A percentile compares a stretch with the other conserved stretches of the same genome.
phyloP scores from a whole-genome alignment of 1,284 basidiomycete species.

The Pholiota adiposa region DNA sequence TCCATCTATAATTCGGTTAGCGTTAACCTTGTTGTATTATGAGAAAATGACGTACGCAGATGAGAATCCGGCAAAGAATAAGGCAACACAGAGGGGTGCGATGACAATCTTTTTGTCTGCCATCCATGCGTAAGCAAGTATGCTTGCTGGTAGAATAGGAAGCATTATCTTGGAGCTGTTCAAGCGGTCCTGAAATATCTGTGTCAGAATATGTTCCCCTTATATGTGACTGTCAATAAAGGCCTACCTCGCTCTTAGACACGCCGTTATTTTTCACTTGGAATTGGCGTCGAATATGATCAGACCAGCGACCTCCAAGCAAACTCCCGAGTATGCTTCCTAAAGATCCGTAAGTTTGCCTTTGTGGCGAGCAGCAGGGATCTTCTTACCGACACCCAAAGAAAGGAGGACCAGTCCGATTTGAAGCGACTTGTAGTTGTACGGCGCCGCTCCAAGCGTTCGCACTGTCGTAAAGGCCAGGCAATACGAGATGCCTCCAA shows the following conservation, averaged over 20 bases:
- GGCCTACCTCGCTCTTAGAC: constrained; percentile 8
- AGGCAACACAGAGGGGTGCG: constrained; percentile 60
- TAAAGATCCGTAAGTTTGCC: constrained; percentile 9
- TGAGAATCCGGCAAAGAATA: constrained; percentile 70
- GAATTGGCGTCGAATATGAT: constrained; percentile 36
- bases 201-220: neutral
- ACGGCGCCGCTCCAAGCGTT: constrained; percentile 59
- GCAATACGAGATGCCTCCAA: constrained; percentile 66
- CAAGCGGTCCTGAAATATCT: constrained; percentile 39
- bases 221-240: neutral
- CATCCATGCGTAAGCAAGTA: constrained; percentile 14
- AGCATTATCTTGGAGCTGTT: constrained; percentile 14
- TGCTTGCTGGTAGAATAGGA: constrained; percentile 12
- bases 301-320: constrained; percentile 79
- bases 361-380: neutral
- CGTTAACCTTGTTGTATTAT: constrained; percentile 9
- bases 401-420: constrained; percentile 78
- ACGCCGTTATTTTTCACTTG: constrained; percentile 7
- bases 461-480: constrained; percentile 74
- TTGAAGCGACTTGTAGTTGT: constrained; percentile 70
- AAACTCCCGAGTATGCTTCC: constrained; percentile 74
- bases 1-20: constrained; percentile 49
- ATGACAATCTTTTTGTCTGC: constrained; percentile 48
- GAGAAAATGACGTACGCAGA: constrained; percentile 55
- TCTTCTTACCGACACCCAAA: constrained; percentile 63